Evolutionary conservation across 2,329 filamentous ascomycete species (phyloP).

Genomic region (Calonectria multiphialidica): DNA sequence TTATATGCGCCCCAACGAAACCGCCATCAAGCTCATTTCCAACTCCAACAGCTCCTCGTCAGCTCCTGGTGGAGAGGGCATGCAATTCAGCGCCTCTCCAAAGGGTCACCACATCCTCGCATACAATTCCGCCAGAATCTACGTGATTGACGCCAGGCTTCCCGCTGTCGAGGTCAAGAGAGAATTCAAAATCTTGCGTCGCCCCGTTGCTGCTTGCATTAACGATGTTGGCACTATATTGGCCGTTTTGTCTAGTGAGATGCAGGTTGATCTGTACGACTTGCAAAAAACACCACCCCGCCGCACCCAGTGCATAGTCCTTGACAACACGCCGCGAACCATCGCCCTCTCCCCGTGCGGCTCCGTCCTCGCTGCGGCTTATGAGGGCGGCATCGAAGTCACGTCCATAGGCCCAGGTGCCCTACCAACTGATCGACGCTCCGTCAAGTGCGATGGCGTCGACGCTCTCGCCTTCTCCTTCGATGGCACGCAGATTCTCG

Average conservation of each 20-base stretch:
- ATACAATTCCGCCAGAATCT: constrained; percentile 87
- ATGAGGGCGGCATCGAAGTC: constrained; percentile 90
- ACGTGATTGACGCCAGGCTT: constrained; percentile 77
- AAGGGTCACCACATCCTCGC: constrained; percentile 81
- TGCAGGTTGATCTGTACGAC: constrained; percentile 89
- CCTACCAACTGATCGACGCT: constrained; percentile 74
- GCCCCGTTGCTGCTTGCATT: constrained; percentile 82
- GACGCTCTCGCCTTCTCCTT: constrained; percentile 81
- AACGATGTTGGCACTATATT: constrained; percentile 82
- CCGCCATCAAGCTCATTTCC: constrained; percentile 83
- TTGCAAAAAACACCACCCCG: constrained; percentile 74
- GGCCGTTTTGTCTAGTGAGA: constrained; percentile 83
- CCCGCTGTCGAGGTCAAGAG: constrained; percentile 74
- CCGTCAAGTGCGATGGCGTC: constrained; percentile 83
- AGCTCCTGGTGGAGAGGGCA: constrained; percentile 85
- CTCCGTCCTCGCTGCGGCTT: constrained; percentile 85
- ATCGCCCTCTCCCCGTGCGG: constrained; percentile 87
- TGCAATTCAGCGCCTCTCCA: constrained; percentile 85
- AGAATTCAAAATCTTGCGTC: constrained; percentile 83
- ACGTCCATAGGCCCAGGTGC: constrained; percentile 77
- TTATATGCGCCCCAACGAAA: constrained; percentile 77
- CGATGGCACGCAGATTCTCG: constrained; percentile 83
- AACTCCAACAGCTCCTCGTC: constrained; percentile 88
- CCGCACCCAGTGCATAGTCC: constrained; percentile 78
- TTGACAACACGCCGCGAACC: constrained; percentile 83